These are phyloP conservation scores for Senna siamea DNA, from an alignment of 306 rosid genomes.

Conservation along the genomic window DNA sequence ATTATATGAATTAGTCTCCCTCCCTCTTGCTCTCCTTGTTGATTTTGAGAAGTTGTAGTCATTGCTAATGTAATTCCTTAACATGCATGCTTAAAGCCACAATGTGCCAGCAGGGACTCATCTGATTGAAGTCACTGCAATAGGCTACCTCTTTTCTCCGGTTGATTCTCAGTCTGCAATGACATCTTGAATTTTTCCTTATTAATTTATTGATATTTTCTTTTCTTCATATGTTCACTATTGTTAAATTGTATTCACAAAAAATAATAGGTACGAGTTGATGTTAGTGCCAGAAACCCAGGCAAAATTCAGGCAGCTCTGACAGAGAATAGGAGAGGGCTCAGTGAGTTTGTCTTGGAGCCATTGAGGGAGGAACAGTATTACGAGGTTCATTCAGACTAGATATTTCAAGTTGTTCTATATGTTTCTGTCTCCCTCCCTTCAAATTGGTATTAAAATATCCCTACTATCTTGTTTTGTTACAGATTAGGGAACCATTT, in stretches of 20 bases:
- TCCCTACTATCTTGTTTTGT: slow-evolving; percentile 40
- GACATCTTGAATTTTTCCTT: slow-evolving; percentile 10
- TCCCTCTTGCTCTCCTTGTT: slow-evolving; percentile 21
- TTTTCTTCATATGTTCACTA: slow-evolving; percentile 15
- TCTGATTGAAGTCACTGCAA: slow-evolving; percentile 90
- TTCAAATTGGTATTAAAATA: slow-evolving; percentile 29
- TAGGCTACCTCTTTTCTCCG: slow-evolving; percentile 89
- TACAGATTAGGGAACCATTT: slow-evolving; percentile 93
- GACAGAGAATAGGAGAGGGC: slow-evolving; percentile 87
- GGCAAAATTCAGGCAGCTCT: slow-evolving; percentile 97
- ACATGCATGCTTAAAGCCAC: slow-evolving; percentile 68
- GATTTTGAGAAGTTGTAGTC: slow-evolving; percentile 21
- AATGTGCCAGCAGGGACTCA: slow-evolving; percentile 96
- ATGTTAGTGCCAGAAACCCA: slow-evolving; percentile 95
- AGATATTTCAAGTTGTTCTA: not conserved
- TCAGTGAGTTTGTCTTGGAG: slow-evolving; percentile 81
- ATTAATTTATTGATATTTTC: not conserved
- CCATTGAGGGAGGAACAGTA: slow-evolving; percentile 84
- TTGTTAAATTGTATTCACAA: slow-evolving; percentile 21
- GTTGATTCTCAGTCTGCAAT: slow-evolving; percentile 52
- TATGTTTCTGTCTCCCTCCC: not conserved
- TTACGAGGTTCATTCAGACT: slow-evolving; percentile 71
- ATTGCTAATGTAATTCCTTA: slow-evolving; percentile 49
- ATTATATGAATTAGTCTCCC: slow-evolving; percentile 1
- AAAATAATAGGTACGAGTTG: slow-evolving; percentile 81